Conservation (phyloP, 495 filamentous ascomycete genomes). For the Jackrogersella minutella region DNA sequence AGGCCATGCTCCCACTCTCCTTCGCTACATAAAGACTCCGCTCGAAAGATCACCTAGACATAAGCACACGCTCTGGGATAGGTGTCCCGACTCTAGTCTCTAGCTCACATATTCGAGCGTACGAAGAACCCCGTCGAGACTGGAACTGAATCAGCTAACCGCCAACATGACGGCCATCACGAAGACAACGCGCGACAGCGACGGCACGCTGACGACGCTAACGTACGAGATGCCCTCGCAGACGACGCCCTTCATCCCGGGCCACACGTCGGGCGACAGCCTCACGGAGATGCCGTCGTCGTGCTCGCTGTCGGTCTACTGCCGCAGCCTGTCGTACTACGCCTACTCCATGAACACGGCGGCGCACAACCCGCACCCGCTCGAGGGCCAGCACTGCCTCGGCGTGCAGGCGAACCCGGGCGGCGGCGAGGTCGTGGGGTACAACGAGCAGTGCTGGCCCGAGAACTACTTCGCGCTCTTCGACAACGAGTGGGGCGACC, state of each 20-base stretch:
- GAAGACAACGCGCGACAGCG: slow-evolving; percentile 9
- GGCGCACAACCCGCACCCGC: slow-evolving; percentile 13
- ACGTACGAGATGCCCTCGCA: slow-evolving; percentile 10
- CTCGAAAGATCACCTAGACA: no score
- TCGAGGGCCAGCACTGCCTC: slow-evolving; percentile 16
- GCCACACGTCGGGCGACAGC: not conserved
- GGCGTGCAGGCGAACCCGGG: slow-evolving; percentile 6
- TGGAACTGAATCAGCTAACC: not conserved
- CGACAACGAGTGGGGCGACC: slow-evolving; percentile 25
- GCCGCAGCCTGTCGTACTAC: slow-evolving; percentile 16
- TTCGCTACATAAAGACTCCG: no score
- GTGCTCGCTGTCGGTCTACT: slow-evolving; percentile 26
- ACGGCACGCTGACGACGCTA: slow-evolving; percentile 1
- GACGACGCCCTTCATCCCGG: slow-evolving; percentile 27
- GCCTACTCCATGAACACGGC: slow-evolving; percentile 9
- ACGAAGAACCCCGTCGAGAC: not conserved
- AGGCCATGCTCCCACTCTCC: no score
- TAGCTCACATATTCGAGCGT: no score
- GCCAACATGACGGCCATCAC: slow-evolving; percentile 25
- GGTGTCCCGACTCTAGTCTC: no score
- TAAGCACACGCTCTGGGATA: no score
- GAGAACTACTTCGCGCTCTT: slow-evolving; percentile 34
- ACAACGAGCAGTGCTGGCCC: slow-evolving; percentile 18
- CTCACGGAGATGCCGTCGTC: slow-evolving; percentile 6
- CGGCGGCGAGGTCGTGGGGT: slow-evolving; percentile 1